These are phyloP conservation scores for Schwanniomyces pseudopolymorphus DNA, from an alignment of 805 yeast genomes.

Conservation along the genomic window DNA sequence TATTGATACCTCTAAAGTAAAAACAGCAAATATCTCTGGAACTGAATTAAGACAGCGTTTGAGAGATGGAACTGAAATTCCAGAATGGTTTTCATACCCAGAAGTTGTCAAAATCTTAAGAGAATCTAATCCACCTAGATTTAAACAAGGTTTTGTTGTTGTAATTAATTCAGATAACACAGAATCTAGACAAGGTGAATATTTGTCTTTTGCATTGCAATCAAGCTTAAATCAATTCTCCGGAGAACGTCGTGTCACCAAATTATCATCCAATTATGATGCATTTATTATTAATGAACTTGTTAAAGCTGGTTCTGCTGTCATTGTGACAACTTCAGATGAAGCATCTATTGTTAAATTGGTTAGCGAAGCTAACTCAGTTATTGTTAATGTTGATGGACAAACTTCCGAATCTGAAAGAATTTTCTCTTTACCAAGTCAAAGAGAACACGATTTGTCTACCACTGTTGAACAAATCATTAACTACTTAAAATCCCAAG, in stretches of 20 bases:
- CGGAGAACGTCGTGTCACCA: conserved; percentile 78
- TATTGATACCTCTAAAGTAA: conserved; percentile 67
- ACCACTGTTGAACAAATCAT: conserved; percentile 70
- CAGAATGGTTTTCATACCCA: conserved; percentile 97
- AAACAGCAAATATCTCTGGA: conserved; percentile 90
- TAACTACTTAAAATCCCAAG: conserved; percentile 74
- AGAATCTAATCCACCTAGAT: conserved; percentile 91
- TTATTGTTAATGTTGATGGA: conserved; percentile 31
- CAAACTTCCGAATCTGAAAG: conserved; percentile 8
- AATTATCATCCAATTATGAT: conserved; percentile 37
- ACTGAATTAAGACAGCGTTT: conserved; percentile 89
- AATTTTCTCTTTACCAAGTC: conserved; percentile 11
- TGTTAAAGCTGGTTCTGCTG: conserved; percentile 89
- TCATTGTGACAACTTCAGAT: conserved; percentile 56
- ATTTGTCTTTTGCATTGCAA: conserved; percentile 77
- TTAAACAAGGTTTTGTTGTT: conserved; percentile 82
- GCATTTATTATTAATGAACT: conserved; percentile 72
- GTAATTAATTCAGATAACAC: conserved; percentile 57
- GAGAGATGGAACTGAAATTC: conserved; percentile 83
- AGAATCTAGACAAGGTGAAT: conserved; percentile 42
- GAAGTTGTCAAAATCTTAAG: conserved; percentile 91
- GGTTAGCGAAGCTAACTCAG: conserved; percentile 55
- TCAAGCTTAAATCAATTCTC: conserved; percentile 87
- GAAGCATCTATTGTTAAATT: conserved; percentile 61
- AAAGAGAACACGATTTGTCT: conserved; percentile 19